Conservation (phyloP, 2,329 filamentous ascomycete species). For the Fusarium globosum region DNA sequence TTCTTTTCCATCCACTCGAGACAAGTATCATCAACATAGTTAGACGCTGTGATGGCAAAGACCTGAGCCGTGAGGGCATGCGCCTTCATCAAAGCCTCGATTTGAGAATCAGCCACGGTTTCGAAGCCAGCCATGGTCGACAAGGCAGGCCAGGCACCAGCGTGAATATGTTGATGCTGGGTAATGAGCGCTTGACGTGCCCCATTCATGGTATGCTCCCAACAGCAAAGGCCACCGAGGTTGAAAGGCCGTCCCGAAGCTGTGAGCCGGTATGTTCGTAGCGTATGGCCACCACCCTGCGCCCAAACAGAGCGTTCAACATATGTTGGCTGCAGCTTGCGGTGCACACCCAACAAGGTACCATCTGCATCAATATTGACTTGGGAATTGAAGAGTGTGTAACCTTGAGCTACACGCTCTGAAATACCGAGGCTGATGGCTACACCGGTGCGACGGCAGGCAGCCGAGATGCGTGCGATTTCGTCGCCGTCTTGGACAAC, state of each 20-base stretch:
- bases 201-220: neutral
- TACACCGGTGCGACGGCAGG: neutral
- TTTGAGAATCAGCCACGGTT: neutral
- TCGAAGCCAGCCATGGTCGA: neutral
- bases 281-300: neutral
- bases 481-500: neutral
- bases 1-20: neutral
- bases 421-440: neutral
- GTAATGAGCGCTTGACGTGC: neutral
- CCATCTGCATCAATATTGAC: neutral
- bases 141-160: neutral
- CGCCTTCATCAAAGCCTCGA: neutral
- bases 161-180: neutral
- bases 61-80: neutral
- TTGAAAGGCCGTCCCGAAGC: neutral
- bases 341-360: neutral
- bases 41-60: accelerated
- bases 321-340: neutral
- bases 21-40: neutral
- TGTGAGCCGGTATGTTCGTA: neutral
- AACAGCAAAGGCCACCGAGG: neutral
- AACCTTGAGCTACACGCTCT: neutral
- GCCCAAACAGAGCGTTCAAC: neutral
- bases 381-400: neutral
- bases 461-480: neutral